Percentiles rank a stretch among this genome's conserved stretches.
phyloP scores from a whole-genome alignment of 495 filamentous ascomycete species.

The Bombardia bombarda region DNA sequence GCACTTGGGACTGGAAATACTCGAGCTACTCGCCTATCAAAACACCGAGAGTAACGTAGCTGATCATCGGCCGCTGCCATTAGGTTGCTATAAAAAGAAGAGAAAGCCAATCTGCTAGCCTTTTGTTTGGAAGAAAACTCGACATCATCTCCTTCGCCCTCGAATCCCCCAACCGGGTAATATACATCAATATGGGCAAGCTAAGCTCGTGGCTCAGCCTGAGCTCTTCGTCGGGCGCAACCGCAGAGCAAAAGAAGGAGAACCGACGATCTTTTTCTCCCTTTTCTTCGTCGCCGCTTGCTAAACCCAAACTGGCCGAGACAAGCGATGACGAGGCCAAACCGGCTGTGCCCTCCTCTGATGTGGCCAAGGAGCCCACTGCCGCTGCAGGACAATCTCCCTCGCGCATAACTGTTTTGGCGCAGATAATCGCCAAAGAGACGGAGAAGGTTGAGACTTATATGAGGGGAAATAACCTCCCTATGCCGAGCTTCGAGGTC shows the following conservation, averaged over 20 bases:
- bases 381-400: conserved; percentile 9
- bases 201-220: conserved; percentile 24
- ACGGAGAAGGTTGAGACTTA: conserved; percentile 34
- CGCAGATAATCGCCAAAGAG: conserved; percentile 29
- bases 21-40: no score
- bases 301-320: conserved; percentile 12
- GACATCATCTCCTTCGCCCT: no score
- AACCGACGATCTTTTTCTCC: conserved; percentile 20
- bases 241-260: conserved; percentile 23
- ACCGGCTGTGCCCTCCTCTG: background rate
- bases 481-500: conserved; percentile 30
- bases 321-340: conserved; percentile 5
- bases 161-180: no score
- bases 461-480: conserved; percentile 27
- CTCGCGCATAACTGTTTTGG: conserved; percentile 28
- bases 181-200: conserved; percentile 29
- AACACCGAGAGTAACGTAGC: no score
- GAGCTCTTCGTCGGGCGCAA: conserved; percentile 14
- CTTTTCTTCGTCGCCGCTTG: conserved; percentile 9
- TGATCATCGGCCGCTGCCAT: no score
- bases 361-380: background rate
- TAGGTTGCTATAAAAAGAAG: no score
- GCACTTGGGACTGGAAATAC: no score
- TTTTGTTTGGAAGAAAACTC: no score
- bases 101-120: no score